Percentiles rank a stretch among this genome's conserved stretches.
Conservation (phyloP, 164 flowering plant genomes). For the Hamamelis virginiana region DNA sequence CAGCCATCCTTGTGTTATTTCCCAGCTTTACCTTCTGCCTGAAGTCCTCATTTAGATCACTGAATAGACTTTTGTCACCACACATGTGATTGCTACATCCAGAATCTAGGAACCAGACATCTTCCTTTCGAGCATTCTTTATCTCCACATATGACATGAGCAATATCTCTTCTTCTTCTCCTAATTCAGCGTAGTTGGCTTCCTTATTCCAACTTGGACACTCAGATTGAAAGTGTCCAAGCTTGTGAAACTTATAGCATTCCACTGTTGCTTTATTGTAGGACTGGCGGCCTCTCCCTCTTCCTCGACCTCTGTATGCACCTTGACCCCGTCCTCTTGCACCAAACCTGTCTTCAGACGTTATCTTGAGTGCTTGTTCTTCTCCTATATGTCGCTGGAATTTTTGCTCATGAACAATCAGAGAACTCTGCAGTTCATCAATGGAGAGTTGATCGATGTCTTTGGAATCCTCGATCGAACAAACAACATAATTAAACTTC, state of each 20-base stretch:
- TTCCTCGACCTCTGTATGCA: conserved; percentile 8
- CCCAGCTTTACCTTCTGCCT: neutral
- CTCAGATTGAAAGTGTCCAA: conserved; percentile 4
- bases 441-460: too few species aligned
- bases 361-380: too few species aligned
- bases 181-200: neutral
- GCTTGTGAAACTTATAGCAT: conserved; percentile 6
- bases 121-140: neutral
- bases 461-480: too few species aligned
- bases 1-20: neutral
- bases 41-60: neutral
- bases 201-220: too few species aligned
- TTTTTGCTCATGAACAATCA: too few species aligned
- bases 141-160: conserved; percentile 9
- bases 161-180: conserved; percentile 12
- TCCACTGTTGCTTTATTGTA: neutral
- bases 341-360: too few species aligned
- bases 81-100: conserved; percentile 22
- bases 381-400: too few species aligned
- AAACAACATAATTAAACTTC: too few species aligned
- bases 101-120: conserved; percentile 10
- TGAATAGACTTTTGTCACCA: neutral
- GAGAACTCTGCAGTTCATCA: too few species aligned
- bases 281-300: neutral
- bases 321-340: neutral